Conservation (phyloP, 2,329 filamentous ascomycete genomes). For the Aureobasidium sp. region DNA sequence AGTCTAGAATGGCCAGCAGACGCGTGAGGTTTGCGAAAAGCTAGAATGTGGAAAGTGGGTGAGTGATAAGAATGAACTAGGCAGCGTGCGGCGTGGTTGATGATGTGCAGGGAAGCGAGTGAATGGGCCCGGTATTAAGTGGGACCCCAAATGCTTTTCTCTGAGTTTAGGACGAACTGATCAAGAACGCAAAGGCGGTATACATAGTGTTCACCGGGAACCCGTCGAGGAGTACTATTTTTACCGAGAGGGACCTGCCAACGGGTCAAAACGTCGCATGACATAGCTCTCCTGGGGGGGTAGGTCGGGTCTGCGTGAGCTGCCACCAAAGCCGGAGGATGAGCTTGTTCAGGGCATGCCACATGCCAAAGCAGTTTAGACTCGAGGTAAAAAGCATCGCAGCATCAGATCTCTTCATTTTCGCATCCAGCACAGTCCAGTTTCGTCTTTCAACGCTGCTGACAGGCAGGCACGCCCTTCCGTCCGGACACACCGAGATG, state of each 20-base stretch:
- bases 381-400: slow-evolving; percentile 3
- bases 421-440: slow-evolving; percentile 7
- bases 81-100: slow-evolving; percentile 14
- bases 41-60: slow-evolving; percentile 5
- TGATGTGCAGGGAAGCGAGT: slow-evolving; percentile 16
- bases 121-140: slow-evolving; percentile 16
- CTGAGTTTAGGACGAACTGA: slow-evolving; percentile 9
- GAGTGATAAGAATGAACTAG: slow-evolving; percentile 7
- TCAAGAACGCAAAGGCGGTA: slow-evolving; percentile 16
- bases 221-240: slow-evolving; percentile 13
- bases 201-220: slow-evolving; percentile 16
- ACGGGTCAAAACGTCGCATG: slow-evolving; percentile 16
- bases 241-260: slow-evolving; percentile 14
- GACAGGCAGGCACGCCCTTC: slow-evolving; percentile 12
- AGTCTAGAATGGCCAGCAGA: slow-evolving; percentile 15
- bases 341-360: slow-evolving; percentile 10
- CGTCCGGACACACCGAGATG: slow-evolving; percentile 6
- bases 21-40: slow-evolving; percentile 2
- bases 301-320: neutral
- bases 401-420: slow-evolving; percentile 5
- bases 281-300: slow-evolving; percentile 14
- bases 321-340: slow-evolving; percentile 9
- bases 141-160: slow-evolving; percentile 15
- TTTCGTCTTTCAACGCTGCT: slow-evolving; percentile 1
- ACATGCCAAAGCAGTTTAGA: slow-evolving; percentile 12